These are phyloP conservation scores for Pseudogymnoascus sp. DNA, from an alignment of 2,329 filamentous ascomycete genomes.

Conservation along the genomic window DNA sequence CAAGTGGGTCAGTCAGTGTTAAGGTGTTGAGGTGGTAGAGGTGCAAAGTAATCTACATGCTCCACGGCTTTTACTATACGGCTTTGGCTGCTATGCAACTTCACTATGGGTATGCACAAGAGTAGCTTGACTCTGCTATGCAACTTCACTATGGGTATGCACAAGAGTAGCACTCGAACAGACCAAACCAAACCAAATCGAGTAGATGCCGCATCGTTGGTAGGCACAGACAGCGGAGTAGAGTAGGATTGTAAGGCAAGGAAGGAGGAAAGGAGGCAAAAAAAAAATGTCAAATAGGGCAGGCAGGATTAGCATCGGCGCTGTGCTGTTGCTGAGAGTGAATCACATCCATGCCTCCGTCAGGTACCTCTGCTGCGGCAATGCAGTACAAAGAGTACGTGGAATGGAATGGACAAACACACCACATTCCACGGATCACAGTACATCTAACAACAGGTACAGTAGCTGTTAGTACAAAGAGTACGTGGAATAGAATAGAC, in stretches of 20 bases:
- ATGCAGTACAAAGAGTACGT: not conserved
- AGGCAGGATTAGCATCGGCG: not conserved
- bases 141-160: too few relatives aligned
- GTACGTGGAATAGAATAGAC: not conserved
- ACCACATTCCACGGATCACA: not conserved
- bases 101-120: not conserved
- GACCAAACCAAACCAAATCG: too few relatives aligned
- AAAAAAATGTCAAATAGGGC: not conserved
- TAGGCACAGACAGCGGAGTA: too few relatives aligned
- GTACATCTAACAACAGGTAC: not conserved
- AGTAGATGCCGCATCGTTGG: too few relatives aligned
- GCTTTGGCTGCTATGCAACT: not conserved
- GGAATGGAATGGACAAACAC: not conserved
- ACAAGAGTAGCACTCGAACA: not conserved
- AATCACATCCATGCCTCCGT: not conserved
- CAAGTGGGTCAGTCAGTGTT: not conserved
- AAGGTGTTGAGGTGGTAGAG: not conserved
- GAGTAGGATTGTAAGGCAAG: not conserved
- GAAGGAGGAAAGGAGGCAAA: not conserved
- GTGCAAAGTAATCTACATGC: not conserved
- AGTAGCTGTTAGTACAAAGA: not conserved
- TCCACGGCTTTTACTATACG: not conserved
- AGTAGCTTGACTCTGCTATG: too few relatives aligned
- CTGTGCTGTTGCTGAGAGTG: not conserved
- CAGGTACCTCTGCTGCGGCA: not conserved